These are phyloP conservation scores for Phytopythium chamaehyphon DNA, from an alignment of 352 stramenopile species.

Conservation along the genomic window DNA sequence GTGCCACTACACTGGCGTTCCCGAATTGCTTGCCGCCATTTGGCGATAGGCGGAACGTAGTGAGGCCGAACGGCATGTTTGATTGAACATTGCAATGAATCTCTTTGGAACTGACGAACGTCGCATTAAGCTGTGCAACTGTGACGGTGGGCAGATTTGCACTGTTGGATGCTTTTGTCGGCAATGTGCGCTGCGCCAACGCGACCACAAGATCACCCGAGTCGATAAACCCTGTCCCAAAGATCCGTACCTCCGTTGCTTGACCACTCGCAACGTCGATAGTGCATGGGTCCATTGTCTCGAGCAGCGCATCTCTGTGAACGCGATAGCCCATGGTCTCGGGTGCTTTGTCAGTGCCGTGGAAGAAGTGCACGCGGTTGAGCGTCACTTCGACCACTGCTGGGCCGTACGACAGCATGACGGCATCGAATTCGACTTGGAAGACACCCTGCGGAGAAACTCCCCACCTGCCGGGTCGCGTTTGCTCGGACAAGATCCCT, in stretches of 20 bases:
- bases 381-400: slow-evolving; percentile 50
- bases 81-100: slow-evolving; percentile 53
- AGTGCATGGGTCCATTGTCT: slow-evolving; percentile 44
- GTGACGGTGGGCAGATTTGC: slow-evolving; percentile 1
- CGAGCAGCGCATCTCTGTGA: slow-evolving; percentile 37
- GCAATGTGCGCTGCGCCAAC: slow-evolving; percentile 37
- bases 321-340: slow-evolving; percentile 49
- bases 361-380: slow-evolving; percentile 49
- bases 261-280: slow-evolving; percentile 56
- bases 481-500: slow-evolving; percentile 46
- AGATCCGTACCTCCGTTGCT: slow-evolving; percentile 44
- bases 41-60: slow-evolving; percentile 45
- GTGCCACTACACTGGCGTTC: slow-evolving; percentile 23
- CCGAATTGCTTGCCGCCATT: slow-evolving; percentile 66
- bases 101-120: slow-evolving; percentile 39
- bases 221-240: slow-evolving; percentile 58
- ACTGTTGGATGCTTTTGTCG: slow-evolving; percentile 1
- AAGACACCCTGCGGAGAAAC: slow-evolving; percentile 49
- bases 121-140: slow-evolving; percentile 47
- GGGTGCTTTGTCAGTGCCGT: slow-evolving; percentile 27
- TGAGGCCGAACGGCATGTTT: slow-evolving; percentile 69
- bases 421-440: slow-evolving; percentile 57
- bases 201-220: slow-evolving; percentile 56
- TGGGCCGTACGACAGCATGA: slow-evolving; percentile 46
- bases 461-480: slow-evolving; percentile 40